Base-by-base conservation (phyloP, 352 stramenopile genomes). In the Phytophthora cryptogea region DNA sequence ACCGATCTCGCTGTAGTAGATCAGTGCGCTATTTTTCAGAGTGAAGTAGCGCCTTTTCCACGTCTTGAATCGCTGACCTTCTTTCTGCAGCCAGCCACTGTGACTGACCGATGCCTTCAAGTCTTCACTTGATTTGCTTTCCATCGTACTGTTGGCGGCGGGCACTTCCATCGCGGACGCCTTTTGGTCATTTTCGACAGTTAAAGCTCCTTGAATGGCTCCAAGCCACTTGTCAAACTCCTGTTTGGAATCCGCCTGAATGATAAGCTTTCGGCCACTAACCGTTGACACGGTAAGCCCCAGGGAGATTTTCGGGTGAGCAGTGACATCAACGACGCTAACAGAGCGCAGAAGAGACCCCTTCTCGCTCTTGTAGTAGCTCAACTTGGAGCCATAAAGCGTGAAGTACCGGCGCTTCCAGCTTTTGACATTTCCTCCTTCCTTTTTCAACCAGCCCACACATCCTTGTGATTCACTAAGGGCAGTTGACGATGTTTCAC, bases 321-420 rank as follows among this genome's bases (percentile, higher is more conserved):
- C 63, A 8, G 59, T 48, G 14, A 91, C 70, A 30, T 63, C 53
- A 1, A 63, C 48, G 42, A 90, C 68, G 13, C 64, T 68, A 28
- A 78, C 70, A 2, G 78, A 78, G 1, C 75, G 72, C 14, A 92
- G 51, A 17, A 90, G 40, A 30, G 76, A 72, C 0, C 83, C 76
- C 39, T 64, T 87, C 23, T 80, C 74, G 39, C 74, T 89, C 55
- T 92, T 92, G 50, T 87, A 94, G 52, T 88, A 94, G 37, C 76
- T 87, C 39, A 94, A 59, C 49, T 72, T 92, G 17, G 74, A 72
- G 2, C 76, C 81, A 13, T 89, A 78, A 3, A 94, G 66, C 0
- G 76, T 90, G 52, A 91, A 94, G 56, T 86, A 94, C 10, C 83
- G 78, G 0, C 66, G 71, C 58, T 92, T 90, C 81, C 83, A 92